Evolutionary conservation across 2,329 filamentous ascomycete genomes (phyloP).

Genomic region (Paraphaeosphaeria minitans): DNA sequence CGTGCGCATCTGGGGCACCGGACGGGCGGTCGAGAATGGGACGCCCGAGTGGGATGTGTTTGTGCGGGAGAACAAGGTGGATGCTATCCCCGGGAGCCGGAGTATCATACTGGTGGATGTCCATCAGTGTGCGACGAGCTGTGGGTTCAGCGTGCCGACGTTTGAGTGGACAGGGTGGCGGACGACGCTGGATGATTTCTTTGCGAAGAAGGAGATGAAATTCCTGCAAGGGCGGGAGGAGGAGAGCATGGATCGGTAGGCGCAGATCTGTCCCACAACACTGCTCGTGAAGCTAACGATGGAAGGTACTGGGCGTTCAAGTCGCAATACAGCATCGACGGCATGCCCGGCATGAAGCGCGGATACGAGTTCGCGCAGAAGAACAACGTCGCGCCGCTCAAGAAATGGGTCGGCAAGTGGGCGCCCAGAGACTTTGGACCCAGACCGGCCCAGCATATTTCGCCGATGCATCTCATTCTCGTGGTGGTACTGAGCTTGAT

Average conservation of each 20-base stretch:
- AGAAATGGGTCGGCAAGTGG: slow-evolving; percentile 50
- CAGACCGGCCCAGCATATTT: slow-evolving; percentile 13
- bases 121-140: slow-evolving; percentile 51
- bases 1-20: slow-evolving; percentile 51
- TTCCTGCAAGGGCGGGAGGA: slow-evolving; percentile 43
- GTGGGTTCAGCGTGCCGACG: slow-evolving; percentile 52
- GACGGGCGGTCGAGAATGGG: slow-evolving; percentile 46
- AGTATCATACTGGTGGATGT: slow-evolving; percentile 51
- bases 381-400: slow-evolving; percentile 47
- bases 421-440: slow-evolving; percentile 27
- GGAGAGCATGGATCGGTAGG: slow-evolving; percentile 49
- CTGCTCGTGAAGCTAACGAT: slow-evolving; percentile 11
- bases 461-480: slow-evolving; percentile 26
- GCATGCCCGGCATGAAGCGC: slow-evolving; percentile 50
- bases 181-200: slow-evolving; percentile 49
- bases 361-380: slow-evolving; percentile 44
- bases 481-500: slow-evolving; percentile 37
- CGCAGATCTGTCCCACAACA: neutral
- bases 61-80: slow-evolving; percentile 39
- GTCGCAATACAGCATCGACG: slow-evolving; percentile 51
- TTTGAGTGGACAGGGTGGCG: slow-evolving; percentile 52
- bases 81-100: slow-evolving; percentile 45
- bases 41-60: slow-evolving; percentile 43
- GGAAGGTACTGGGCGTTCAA: slow-evolving; percentile 53
- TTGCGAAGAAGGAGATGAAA: slow-evolving; percentile 47